Percentiles rank a stretch among this genome's conserved stretches.
Conservation (phyloP, 2,329 filamentous ascomycete genomes). For the Metarhizium album region DNA sequence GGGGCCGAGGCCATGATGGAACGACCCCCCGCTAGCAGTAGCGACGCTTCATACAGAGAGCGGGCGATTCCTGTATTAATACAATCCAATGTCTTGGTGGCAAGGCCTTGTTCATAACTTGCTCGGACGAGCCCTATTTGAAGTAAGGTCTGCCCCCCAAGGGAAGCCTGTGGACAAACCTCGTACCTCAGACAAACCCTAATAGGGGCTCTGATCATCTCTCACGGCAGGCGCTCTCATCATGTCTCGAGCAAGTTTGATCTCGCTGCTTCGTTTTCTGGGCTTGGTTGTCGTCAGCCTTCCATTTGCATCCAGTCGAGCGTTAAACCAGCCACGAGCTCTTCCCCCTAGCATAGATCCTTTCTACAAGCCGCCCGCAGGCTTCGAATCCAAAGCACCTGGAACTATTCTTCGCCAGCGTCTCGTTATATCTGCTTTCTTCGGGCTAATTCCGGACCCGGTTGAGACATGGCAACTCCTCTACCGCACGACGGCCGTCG, state of each 20-base stretch:
- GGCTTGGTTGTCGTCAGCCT: not conserved
- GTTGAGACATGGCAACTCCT: constrained; percentile 20
- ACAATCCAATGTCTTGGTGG: too few relatives aligned
- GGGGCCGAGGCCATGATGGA: too few relatives aligned
- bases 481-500: constrained; percentile 27
- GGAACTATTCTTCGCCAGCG: constrained; percentile 14
- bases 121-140: too few relatives aligned
- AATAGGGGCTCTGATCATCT: not conserved
- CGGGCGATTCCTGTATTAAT: too few relatives aligned
- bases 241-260: not conserved
- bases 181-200: too few relatives aligned
- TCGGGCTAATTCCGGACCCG: not conserved
- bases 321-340: not conserved
- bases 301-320: not conserved
- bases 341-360: constrained; percentile 8
- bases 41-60: too few relatives aligned
- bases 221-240: not conserved
- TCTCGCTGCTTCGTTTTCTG: not conserved
- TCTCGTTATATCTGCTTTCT: constrained; percentile 8
- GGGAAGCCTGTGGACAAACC: too few relatives aligned
- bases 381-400: constrained; percentile 7
- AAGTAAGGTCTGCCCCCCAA: too few relatives aligned
- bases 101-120: too few relatives aligned
- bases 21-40: too few relatives aligned
- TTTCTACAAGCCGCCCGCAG: constrained; percentile 14